Evolutionary conservation across 2,329 filamentous ascomycete genomes (phyloP).

Genomic region (Xylaria sp.): DNA sequence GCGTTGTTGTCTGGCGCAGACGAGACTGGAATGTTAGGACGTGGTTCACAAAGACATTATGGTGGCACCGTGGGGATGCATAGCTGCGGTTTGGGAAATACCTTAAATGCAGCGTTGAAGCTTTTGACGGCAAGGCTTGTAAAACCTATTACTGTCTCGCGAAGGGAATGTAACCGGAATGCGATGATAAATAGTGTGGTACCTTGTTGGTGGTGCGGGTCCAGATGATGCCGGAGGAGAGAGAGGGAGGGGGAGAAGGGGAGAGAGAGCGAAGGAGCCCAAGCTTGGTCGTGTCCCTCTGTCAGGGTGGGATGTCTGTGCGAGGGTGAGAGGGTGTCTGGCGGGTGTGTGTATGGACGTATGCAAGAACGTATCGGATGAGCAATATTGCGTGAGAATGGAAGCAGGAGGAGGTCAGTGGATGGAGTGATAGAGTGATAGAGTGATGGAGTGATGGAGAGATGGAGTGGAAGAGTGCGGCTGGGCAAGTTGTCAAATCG

Average conservation of each 20-base stretch:
- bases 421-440: background rate
- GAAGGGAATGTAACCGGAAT: background rate
- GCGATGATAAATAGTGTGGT: background rate
- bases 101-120: background rate
- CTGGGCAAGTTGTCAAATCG: background rate
- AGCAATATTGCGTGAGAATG: background rate
- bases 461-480: no score
- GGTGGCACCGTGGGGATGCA: background rate
- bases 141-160: background rate
- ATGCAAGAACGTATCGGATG: background rate
- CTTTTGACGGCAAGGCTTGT: background rate
- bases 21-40: conserved; percentile 7
- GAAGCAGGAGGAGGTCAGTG: no score
- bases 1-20: conserved; percentile 1
- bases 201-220: background rate
- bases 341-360: background rate
- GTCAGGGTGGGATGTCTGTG: background rate
- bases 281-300: background rate
- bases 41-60: background rate
- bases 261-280: conserved; percentile 2
- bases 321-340: background rate
- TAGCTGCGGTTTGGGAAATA: background rate
- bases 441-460: background rate
- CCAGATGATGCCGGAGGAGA: background rate
- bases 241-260: background rate